These are phyloP conservation scores for Daldinia eschscholtzii DNA, from an alignment of 2,329 filamentous ascomycete genomes.

Conservation along the genomic window DNA sequence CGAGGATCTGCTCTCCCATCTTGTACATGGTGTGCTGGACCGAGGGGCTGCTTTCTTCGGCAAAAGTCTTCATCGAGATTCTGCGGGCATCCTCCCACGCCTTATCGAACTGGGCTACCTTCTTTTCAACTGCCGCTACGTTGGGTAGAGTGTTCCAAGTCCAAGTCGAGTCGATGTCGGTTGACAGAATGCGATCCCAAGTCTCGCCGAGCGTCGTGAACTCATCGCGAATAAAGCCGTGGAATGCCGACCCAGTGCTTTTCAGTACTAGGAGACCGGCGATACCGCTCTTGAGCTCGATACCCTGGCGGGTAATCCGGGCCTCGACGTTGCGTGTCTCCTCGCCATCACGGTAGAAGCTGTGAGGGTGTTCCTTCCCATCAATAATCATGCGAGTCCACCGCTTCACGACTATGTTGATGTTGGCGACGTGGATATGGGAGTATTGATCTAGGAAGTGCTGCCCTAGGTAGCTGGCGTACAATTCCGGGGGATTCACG, in stretches of 20 bases:
- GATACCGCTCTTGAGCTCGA: constrained; percentile 82
- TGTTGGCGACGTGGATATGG: constrained; percentile 87
- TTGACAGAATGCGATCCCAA: constrained; percentile 95
- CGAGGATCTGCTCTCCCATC: constrained; percentile 91
- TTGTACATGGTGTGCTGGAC: constrained; percentile 99
- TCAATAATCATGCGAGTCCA: constrained; percentile 92
- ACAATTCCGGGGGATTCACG: constrained; percentile 92
- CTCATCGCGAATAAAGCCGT: constrained; percentile 92
- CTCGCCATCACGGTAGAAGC: constrained; percentile 89
- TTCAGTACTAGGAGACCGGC: constrained; percentile 89
- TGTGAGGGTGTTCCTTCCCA: constrained; percentile 93
- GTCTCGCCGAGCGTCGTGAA: constrained; percentile 92
- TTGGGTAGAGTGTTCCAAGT: constrained; percentile 80
- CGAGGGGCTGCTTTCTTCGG: constrained; percentile 88
- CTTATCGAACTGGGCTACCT: constrained; percentile 77
- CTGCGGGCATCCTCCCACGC: constrained; percentile 82
- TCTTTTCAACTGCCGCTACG: constrained; percentile 74
- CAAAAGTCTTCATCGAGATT: constrained; percentile 93
- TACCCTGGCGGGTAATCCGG: constrained; percentile 75
- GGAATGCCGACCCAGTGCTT: constrained; percentile 95
- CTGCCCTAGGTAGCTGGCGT: constrained; percentile 82
- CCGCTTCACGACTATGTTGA: constrained; percentile 85
- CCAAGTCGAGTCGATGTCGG: constrained; percentile 90
- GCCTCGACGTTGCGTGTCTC: constrained; percentile 89
- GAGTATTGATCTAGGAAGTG: constrained; percentile 91